Evolutionary conservation across 2,329 filamentous ascomycete genomes (phyloP), one percentile per base, ranked within the genome.

Genomic region (Trichophyton rubrum): DNA sequence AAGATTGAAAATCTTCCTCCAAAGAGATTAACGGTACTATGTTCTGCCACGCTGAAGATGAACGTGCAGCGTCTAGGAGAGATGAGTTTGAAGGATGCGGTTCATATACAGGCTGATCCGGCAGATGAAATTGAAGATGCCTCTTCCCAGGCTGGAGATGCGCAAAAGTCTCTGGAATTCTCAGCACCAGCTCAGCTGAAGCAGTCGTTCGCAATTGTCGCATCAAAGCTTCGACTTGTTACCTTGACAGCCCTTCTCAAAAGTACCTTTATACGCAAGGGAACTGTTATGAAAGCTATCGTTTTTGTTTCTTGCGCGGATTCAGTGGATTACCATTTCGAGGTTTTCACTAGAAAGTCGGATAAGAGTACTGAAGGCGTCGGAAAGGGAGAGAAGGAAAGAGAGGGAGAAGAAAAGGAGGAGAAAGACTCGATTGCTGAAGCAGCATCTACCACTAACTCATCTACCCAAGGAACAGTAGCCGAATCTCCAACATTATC

Each of bases 41-140:
- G 93, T 73, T 99, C 93, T 3, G 93, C 93, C 2, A 99, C 93
- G 0, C 88, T 99, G 85, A 96, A 96, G 77, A 91, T 95, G 85
- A 93, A 92, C 67, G 93, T 97, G 1, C 91, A 97, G 71, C 87
- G 88, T 67, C 78, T 99, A 4, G 91, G 92, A 47, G 90, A 96
- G 70, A 95, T 97, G 75, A 96, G 90, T 77, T 78, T 99, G 71
- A 91, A 95, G 67, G 90, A 97, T 68, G 91, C 93, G 0, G 82
- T 90, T 0, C 90, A 96, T 70, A 87, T 99, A 66, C 86, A 89
- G 59, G 86, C 87, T 0, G 82, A 86, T 63, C 76, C 78, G 2
- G 72, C 74, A 3, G 79, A 83, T 24, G 82, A 82, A 66, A 77
- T 75, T n/a, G 77, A 80, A 1, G 71, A 74, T 6, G 77, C 78